Conservation (phyloP, 345 rosid species). For the rapeseed (Brassica napus) region DNA sequence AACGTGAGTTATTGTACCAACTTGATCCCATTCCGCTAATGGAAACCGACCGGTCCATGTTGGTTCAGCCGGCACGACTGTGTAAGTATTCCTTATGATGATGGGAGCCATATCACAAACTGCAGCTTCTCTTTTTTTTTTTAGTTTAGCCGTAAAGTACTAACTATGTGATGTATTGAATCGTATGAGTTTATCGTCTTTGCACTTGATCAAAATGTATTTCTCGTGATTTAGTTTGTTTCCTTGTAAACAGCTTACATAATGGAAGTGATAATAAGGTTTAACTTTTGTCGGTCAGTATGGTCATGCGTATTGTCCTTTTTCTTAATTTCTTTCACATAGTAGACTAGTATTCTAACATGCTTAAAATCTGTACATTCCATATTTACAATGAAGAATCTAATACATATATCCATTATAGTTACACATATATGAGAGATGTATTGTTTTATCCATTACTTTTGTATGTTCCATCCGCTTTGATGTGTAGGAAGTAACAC, state of each 20-base stretch:
- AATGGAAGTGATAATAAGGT: slow-evolving; percentile 27
- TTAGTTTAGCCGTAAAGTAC: not conserved
- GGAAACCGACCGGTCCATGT: slow-evolving; percentile 45
- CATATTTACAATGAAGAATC: not conserved
- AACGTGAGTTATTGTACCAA: slow-evolving; percentile 56
- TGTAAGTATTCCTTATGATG: slow-evolving; percentile 5
- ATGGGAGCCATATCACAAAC: slow-evolving; percentile 26
- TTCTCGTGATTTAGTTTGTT: slow-evolving; percentile 40
- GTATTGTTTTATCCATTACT: not conserved
- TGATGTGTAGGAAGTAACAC: too few species aligned
- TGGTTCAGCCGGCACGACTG: slow-evolving; percentile 47
- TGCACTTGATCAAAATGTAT: slow-evolving; percentile 5
- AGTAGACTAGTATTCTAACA: too few species aligned
- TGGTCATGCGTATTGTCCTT: slow-evolving; percentile 34
- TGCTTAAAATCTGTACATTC: not conserved
- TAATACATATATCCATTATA: too few species aligned
- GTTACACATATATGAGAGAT: too few species aligned
- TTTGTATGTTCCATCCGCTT: too few species aligned
- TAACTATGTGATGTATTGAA: not conserved
- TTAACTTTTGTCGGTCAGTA: slow-evolving; percentile 3
- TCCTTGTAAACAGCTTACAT: slow-evolving; percentile 30
- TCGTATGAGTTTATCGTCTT: not conserved
- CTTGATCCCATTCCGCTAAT: slow-evolving; percentile 59
- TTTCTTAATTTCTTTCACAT: too few species aligned
- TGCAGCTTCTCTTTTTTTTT: not conserved